phyloP scores from a whole-genome alignment of 352 stramenopile genomes.

The Globisporangium recalcitrans region DNA sequence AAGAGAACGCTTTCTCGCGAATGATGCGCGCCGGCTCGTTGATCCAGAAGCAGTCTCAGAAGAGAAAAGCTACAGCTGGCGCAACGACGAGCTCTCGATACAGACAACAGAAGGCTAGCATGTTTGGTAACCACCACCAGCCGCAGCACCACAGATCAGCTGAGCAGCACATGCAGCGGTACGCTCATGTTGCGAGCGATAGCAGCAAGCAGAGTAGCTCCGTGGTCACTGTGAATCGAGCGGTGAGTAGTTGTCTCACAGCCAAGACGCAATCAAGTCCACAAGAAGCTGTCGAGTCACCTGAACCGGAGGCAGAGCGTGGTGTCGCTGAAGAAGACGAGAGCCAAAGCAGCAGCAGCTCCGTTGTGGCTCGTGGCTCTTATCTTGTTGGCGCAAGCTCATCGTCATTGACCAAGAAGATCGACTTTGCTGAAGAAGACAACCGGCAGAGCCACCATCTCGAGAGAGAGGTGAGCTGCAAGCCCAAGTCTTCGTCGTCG shows the following conservation, averaged over 20 bases:
- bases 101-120: constrained; percentile 4
- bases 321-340: background rate
- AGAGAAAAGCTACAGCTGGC: constrained; percentile 37
- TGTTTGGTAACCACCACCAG: constrained; percentile 6
- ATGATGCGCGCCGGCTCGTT: constrained; percentile 72
- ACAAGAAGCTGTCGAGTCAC: background rate
- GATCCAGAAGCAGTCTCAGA: constrained; percentile 47
- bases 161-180: constrained; percentile 17
- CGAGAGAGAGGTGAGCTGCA: background rate
- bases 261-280: background rate
- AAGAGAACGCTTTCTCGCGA: constrained; percentile 76
- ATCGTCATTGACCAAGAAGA: background rate
- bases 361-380: constrained; percentile 3
- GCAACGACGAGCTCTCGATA: background rate
- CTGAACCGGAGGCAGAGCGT: constrained; percentile 1
- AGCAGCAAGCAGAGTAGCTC: background rate
- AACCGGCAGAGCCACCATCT: constrained; percentile 3
- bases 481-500: constrained; percentile 1
- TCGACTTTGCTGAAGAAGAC: background rate
- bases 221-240: background rate
- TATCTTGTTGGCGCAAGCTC: background rate
- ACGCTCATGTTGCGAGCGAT: constrained; percentile 13
- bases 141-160: constrained; percentile 1
- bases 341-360: background rate
- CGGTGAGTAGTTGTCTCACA: background rate